Evolutionary conservation across 1,139 yeast genomes (phyloP).

Genomic region (Scheffersomyces quercinus): DNA sequence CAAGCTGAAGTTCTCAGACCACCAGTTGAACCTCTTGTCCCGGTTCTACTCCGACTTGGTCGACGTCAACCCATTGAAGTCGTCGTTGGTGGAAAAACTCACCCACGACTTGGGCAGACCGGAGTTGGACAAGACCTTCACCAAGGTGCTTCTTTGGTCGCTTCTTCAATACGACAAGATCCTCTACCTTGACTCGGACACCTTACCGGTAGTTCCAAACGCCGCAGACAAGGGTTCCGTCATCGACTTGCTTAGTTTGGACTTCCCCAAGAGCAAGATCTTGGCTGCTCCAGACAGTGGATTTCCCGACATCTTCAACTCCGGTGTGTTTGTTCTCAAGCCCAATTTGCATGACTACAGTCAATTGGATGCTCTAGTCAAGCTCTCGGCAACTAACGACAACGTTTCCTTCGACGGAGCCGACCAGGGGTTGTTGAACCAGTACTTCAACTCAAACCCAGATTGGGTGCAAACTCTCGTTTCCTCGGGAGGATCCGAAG

Average conservation of each 20-base stretch:
- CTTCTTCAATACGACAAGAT: conserved; percentile 55
- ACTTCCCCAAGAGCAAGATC: conserved; percentile 40
- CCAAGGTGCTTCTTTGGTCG: conserved; percentile 76
- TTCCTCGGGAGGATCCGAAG: background rate
- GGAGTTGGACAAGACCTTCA: conserved; percentile 68
- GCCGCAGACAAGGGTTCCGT: conserved; percentile 40
- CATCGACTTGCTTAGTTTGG: conserved; percentile 30
- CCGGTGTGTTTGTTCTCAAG: conserved; percentile 73
- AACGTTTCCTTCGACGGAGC: conserved; percentile 83
- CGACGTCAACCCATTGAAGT: conserved; percentile 29
- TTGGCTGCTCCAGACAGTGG: conserved; percentile 91
- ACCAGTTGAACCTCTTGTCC: conserved; percentile 29
- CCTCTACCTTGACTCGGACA: conserved; percentile 81
- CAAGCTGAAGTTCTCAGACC: conserved; percentile 23
- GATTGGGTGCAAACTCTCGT: conserved; percentile 35
- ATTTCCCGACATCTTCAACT: conserved; percentile 94
- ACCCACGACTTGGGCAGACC: conserved; percentile 58
- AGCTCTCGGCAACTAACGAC: conserved; percentile 11
- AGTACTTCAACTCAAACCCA: conserved; percentile 60
- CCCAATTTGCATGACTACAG: conserved; percentile 54
- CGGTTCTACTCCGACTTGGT: conserved; percentile 32
- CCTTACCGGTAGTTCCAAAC: conserved; percentile 55
- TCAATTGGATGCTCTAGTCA: conserved; percentile 33
- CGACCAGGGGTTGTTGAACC: conserved; percentile 90
- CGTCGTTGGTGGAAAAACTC: conserved; percentile 28